These are phyloP conservation scores for Diaporthe velutina DNA, from an alignment of 2,329 filamentous ascomycete species.

Conservation along the genomic window DNA sequence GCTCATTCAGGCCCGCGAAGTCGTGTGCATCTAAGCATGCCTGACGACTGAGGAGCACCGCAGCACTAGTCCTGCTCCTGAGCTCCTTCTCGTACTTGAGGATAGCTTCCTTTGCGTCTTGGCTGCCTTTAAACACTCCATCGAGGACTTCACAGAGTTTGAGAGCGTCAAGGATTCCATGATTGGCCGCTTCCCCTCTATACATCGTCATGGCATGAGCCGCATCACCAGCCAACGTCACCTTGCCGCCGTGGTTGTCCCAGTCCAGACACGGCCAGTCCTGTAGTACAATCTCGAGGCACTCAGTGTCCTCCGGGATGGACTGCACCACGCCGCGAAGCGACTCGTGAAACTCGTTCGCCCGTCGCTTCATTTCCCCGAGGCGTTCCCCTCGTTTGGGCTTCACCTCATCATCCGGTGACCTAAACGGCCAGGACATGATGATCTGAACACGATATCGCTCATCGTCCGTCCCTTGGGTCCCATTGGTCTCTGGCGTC, in stretches of 20 bases:
- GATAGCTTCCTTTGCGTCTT: conserved; percentile 26
- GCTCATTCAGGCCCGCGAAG: conserved; percentile 30
- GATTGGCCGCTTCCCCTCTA: conserved; percentile 55
- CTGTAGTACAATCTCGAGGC: conserved; percentile 45
- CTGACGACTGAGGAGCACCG: conserved; percentile 32
- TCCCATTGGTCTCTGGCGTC: conserved; percentile 48
- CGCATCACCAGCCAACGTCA: conserved; percentile 65
- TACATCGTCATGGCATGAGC: conserved; percentile 73
- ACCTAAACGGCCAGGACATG: conserved; percentile 58
- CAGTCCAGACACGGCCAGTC: conserved; percentile 53
- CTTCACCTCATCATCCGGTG: conserved; percentile 49
- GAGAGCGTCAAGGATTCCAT: conserved; percentile 55
- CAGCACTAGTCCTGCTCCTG: conserved; percentile 16
- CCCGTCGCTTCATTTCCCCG: conserved; percentile 55
- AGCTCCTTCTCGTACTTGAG: conserved; percentile 38
- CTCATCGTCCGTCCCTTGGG: conserved; percentile 46
- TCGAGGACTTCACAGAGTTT: conserved; percentile 44
- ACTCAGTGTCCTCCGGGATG: conserved; percentile 57
- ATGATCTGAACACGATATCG: conserved; percentile 58
- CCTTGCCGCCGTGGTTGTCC: conserved; percentile 57
- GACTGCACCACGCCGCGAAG: conserved; percentile 57
- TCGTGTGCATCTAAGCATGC: conserved; percentile 38
- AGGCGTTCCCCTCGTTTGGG: conserved; percentile 49
- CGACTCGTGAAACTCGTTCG: conserved; percentile 50
- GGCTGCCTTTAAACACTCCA: conserved; percentile 38